Evolutionary conservation across 352 stramenopile species (phyloP).

Genomic region (Phytophthora idaei): DNA sequence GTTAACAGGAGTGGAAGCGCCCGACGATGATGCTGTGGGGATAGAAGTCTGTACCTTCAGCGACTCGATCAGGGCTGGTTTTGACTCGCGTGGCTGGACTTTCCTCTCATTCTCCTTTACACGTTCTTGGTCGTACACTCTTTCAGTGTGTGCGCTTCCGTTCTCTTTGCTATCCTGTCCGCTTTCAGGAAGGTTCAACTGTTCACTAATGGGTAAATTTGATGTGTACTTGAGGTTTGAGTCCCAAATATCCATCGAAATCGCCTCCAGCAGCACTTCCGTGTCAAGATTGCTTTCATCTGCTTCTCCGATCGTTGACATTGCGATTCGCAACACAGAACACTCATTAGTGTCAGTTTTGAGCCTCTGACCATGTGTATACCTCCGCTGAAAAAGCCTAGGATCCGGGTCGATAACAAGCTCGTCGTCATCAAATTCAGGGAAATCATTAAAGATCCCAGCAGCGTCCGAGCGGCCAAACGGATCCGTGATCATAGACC

Average conservation of each 20-base stretch:
- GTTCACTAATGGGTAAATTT: slow-evolving; percentile 70
- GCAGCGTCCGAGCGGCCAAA: slow-evolving; percentile 45
- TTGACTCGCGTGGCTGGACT: slow-evolving; percentile 7
- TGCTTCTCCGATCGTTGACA: slow-evolving; percentile 68
- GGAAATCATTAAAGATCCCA: slow-evolving; percentile 65
- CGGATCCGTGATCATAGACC: slow-evolving; percentile 60
- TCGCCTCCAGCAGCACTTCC: slow-evolving; percentile 85
- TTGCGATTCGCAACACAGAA: slow-evolving; percentile 79
- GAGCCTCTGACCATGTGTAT: slow-evolving; percentile 40
- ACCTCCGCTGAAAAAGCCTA: slow-evolving; percentile 37
- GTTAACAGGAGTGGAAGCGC: slow-evolving; percentile 25
- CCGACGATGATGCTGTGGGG: slow-evolving; percentile 16
- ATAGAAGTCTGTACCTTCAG: slow-evolving; percentile 31
- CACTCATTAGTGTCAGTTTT: slow-evolving; percentile 54
- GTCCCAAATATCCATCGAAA: slow-evolving; percentile 88
- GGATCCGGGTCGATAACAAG: slow-evolving; percentile 72
- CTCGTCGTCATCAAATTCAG: slow-evolving; percentile 53
- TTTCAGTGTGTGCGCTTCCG: not conserved
- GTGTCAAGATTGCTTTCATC: slow-evolving; percentile 67
- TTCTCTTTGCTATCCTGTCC: slow-evolving; percentile 20
- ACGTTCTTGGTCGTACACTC: not conserved
- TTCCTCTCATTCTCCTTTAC: slow-evolving; percentile 4
- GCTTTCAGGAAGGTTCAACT: slow-evolving; percentile 60
- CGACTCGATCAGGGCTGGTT: slow-evolving; percentile 22
- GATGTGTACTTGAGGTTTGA: slow-evolving; percentile 85